These are phyloP conservation scores for Psilocybe cubensis DNA, from an alignment of 768 basidiomycete genomes.

Conservation along the genomic window DNA sequence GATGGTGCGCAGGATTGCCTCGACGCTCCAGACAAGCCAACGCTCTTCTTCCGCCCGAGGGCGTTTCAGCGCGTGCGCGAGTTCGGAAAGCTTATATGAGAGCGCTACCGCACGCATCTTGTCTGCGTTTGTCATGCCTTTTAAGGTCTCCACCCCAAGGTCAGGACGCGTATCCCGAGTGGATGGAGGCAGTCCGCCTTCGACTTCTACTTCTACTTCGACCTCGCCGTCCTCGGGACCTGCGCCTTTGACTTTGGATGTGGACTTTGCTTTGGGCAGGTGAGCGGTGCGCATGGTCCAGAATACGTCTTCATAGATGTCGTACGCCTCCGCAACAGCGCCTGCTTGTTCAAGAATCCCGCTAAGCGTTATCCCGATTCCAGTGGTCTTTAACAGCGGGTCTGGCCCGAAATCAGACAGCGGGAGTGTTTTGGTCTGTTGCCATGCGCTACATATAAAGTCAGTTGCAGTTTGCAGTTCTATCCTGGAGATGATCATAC, in stretches of 20 bases:
- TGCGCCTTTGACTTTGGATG: no score
- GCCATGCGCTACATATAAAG: constrained; percentile 43
- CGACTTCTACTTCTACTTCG: background rate
- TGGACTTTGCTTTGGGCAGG: background rate
- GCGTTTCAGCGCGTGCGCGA: constrained; percentile 36
- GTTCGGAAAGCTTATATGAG: constrained; percentile 47
- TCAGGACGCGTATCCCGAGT: constrained; percentile 13
- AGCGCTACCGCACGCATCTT: constrained; percentile 42
- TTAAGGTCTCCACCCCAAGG: constrained; percentile 17
- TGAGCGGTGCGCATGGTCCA: constrained; percentile 32
- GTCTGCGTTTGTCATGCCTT: constrained; percentile 18
- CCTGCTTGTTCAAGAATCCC: constrained; percentile 53
- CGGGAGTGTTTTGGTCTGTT: constrained; percentile 51
- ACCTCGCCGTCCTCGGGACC: no score
- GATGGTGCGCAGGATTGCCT: constrained; percentile 42
- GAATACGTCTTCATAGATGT: constrained; percentile 40
- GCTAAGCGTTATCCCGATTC: constrained; percentile 64
- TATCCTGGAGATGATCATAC: no score
- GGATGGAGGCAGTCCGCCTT: constrained; percentile 13
- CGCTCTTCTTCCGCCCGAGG: constrained; percentile 43
- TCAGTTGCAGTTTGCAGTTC: no score
- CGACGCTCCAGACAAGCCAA: constrained; percentile 46
- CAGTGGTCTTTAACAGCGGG: constrained; percentile 69
- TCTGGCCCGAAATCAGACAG: constrained; percentile 39
- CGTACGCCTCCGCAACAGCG: constrained; percentile 39